Evolutionary conservation across 257 asterid species (phyloP), one percentile per base, ranked within the genome.

Genomic region (Cynanchum wilfordii): DNA sequence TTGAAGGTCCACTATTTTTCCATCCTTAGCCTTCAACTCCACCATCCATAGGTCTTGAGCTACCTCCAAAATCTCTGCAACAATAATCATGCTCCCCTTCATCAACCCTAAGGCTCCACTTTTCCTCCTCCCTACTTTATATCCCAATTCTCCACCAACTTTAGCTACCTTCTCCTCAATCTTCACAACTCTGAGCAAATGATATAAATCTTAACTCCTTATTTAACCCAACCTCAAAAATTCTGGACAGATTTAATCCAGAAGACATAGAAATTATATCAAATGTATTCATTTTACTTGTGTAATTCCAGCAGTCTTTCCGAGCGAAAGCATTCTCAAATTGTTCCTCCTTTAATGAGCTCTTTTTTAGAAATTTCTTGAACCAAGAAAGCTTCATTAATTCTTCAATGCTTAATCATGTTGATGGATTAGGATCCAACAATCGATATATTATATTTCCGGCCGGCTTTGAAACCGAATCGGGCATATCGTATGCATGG

Each of bases 251-350:
- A 75, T 94, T 80, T 47, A 94, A 77, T 68, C 99, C 96, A 0
- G 98, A 86, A 1, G 96, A 89, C 95, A 89, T 79, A 0, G 93
- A 84, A 2, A 94, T 94, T 76, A 94, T 56, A 76, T 94, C 96
- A 60, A 94, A 94, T 2, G 99, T 97, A 55, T 87, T 91, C 77
- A 87, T 81, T 45, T 68, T 78, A n/a, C 77, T 73, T 75, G 52
- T 52, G 44, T 74, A 66, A 3, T 73, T 85, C 17, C 69, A 56
- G 10, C 69, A 56, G 9, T 82, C 83, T 2, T 76, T 74, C 22
- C 84, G 84, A 0, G 70, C 73, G 40, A 69, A 73, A 29, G 64
- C 85, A 13, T 68, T 62, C 11, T 78, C 83, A 7, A 71, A 27
- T 36, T 69, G 73, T 29, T 73, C 73, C 10, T 69, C 76, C 0